These are phyloP conservation scores for Xerocomellus amylosporus DNA, from an alignment of 768 basidiomycete genomes.

Conservation along the genomic window DNA sequence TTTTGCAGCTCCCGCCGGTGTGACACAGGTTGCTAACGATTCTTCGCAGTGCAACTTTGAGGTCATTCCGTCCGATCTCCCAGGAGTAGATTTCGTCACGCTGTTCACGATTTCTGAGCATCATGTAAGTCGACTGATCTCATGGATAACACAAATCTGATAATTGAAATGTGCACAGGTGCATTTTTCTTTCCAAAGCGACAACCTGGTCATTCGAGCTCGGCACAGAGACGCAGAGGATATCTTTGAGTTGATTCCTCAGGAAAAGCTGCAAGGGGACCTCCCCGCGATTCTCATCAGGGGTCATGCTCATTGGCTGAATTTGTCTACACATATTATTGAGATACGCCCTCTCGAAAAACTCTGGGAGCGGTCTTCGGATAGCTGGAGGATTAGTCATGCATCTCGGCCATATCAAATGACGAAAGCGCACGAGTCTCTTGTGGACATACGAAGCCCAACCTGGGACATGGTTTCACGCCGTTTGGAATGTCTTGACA, in stretches of 20 bases:
- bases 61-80: not conserved
- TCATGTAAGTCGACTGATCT: not conserved
- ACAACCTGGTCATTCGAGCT: not conserved
- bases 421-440: not conserved
- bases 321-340: conserved; percentile 10
- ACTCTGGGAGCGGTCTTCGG: conserved; percentile 15
- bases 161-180: not conserved
- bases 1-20: not conserved
- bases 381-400: conserved; percentile 21
- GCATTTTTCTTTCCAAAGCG: not conserved
- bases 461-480: conserved; percentile 4
- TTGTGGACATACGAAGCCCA: conserved; percentile 21
- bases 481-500: not conserved
- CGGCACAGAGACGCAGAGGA: not conserved
- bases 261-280: not conserved
- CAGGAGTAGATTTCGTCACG: not conserved
- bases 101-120: not conserved
- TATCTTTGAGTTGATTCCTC: not conserved
- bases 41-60: not conserved
- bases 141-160: not conserved
- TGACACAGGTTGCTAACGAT: too few relatives aligned
- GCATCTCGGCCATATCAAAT: not conserved
- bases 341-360: conserved; percentile 15
- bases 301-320: conserved; percentile 25
- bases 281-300: not conserved